These are phyloP conservation scores for Thamnidium elegans DNA, from an alignment of 192 early-diverging fungal species.

Conservation along the genomic window DNA sequence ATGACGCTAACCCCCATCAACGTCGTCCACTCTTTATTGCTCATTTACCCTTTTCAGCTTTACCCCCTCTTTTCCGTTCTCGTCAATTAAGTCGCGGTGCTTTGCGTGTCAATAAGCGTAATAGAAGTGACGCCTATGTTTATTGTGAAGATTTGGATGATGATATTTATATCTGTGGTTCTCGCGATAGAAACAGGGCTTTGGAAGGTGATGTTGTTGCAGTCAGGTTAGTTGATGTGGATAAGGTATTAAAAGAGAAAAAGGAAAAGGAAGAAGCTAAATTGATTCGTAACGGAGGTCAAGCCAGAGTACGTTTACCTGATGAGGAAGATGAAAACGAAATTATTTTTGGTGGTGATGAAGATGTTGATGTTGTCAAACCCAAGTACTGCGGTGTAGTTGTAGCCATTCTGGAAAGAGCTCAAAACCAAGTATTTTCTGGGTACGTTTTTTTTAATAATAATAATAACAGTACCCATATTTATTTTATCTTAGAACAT, in stretches of 20 bases:
- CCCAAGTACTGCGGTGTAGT: constrained; percentile 57
- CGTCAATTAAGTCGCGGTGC: constrained; percentile 66
- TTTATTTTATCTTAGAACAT: constrained; percentile 10
- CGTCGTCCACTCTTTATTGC: constrained; percentile 53
- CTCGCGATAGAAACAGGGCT: constrained; percentile 75
- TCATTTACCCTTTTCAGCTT: constrained; percentile 53
- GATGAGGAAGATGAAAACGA: constrained; percentile 55
- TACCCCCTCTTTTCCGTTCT: constrained; percentile 47
- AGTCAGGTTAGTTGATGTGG: constrained; percentile 66
- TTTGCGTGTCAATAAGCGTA: constrained; percentile 83
- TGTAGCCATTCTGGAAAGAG: constrained; percentile 55
- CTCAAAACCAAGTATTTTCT: constrained; percentile 57
- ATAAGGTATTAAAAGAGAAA: constrained; percentile 58
- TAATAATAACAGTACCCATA: no score
- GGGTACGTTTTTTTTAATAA: constrained; percentile 28
- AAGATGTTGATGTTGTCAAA: constrained; percentile 53
- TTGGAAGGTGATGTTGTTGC: constrained; percentile 83
- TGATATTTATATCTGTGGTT: constrained; percentile 79
- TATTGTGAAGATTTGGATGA: constrained; percentile 66
- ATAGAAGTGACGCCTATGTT: constrained; percentile 86
- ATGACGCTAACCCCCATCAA: constrained; percentile 49
- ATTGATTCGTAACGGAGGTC: constrained; percentile 48
- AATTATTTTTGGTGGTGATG: constrained; percentile 46
- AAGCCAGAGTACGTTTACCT: constrained; percentile 42
- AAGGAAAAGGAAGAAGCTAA: constrained; percentile 56